Evolutionary conservation across 768 basidiomycete genomes (phyloP).

Genomic region (Lactarius evosmus): DNA sequence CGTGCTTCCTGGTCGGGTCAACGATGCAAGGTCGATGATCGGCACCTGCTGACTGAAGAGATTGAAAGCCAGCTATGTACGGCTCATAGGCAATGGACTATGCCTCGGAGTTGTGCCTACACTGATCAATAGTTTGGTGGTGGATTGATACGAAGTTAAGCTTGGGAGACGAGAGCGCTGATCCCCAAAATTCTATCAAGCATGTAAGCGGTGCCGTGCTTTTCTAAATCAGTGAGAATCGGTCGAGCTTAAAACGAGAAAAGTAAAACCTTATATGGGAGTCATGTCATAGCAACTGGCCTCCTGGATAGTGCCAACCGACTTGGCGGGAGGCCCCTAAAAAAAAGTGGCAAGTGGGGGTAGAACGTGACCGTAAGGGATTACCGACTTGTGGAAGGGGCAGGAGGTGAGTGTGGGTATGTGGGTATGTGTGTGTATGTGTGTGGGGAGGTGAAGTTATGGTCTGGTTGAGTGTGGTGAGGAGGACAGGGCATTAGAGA

Average conservation of each 20-base stretch:
- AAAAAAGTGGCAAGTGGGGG: neutral
- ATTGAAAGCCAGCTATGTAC: neutral
- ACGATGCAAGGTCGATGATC: slow-evolving; percentile 4
- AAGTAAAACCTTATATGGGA: neutral
- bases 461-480: neutral
- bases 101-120: neutral
- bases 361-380: neutral
- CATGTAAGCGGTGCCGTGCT: neutral
- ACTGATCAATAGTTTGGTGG: neutral
- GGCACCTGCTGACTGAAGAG: neutral
- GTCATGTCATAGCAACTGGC: neutral
- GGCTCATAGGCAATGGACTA: slow-evolving; percentile 6
- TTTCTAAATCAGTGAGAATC: neutral
- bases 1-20: slow-evolving; percentile 1
- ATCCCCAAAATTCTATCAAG: neutral
- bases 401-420: neutral
- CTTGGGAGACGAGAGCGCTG: neutral
- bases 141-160: neutral
- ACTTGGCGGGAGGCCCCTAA: neutral
- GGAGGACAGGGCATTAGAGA: neutral
- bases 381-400: neutral
- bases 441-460: neutral
- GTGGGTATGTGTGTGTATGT: neutral
- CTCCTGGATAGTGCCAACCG: neutral
- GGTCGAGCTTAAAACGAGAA: neutral